Evolutionary conservation across 352 stramenopile genomes (phyloP).

Genomic region (Pythium dissotocum): DNA sequence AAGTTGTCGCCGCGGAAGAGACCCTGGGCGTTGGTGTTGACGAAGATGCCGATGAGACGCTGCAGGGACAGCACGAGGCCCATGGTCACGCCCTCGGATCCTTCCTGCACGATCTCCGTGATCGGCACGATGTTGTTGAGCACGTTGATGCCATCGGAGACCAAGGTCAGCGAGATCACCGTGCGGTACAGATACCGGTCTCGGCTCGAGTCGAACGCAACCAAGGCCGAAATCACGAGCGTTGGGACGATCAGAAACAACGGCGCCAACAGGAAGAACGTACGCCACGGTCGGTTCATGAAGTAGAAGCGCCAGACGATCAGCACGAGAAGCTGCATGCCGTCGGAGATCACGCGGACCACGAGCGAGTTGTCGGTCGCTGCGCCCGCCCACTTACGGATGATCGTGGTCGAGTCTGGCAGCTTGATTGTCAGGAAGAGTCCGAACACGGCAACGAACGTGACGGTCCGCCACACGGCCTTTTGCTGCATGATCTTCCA

Average conservation of each 20-base stretch:
- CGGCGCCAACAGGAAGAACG: constrained; percentile 21
- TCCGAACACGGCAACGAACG: constrained; percentile 28
- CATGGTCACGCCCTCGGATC: constrained; percentile 30
- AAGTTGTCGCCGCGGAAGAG: constrained; percentile 36
- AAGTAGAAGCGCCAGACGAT: constrained; percentile 24
- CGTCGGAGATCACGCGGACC: constrained; percentile 11
- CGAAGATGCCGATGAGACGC: constrained; percentile 32
- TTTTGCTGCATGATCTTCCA: constrained; percentile 48
- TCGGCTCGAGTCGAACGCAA: constrained; percentile 14
- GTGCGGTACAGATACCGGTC: constrained; percentile 26
- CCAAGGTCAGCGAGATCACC: constrained; percentile 27
- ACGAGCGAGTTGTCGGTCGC: constrained; percentile 46
- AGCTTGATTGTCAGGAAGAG: constrained; percentile 45
- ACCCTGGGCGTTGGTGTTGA: constrained; percentile 31
- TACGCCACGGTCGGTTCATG: constrained; percentile 27
- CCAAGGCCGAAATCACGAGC: constrained; percentile 14
- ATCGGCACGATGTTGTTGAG: constrained; percentile 38
- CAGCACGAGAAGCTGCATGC: constrained; percentile 17
- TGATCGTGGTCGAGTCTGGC: constrained; percentile 34
- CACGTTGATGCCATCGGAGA: constrained; percentile 32
- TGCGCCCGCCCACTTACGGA: constrained; percentile 44
- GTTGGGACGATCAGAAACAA: constrained; percentile 24
- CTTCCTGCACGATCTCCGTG: constrained; percentile 37
- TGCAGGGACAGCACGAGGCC: constrained; percentile 35
- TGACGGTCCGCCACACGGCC: constrained; percentile 35